Evolutionary conservation across 2,329 filamentous ascomycete species (phyloP).

Genomic region (Ophiognomonia clavigignenti-juglandacearum): DNA sequence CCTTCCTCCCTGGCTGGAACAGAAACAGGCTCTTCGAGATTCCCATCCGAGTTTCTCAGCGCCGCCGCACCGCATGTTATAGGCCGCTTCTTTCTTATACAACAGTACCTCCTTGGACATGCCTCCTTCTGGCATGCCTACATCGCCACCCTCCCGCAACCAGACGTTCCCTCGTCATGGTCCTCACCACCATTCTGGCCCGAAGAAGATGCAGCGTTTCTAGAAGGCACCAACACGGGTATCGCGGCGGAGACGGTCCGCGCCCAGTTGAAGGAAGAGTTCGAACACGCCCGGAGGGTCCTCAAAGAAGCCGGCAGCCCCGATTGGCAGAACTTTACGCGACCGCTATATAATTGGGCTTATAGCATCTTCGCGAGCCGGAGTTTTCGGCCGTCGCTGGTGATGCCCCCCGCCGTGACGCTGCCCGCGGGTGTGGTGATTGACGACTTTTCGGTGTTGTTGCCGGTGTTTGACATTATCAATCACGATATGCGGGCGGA

Average conservation of each 20-base stretch:
- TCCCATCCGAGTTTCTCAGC: slow-evolving; percentile 47
- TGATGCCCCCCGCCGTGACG: slow-evolving; percentile 36
- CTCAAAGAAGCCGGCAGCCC: slow-evolving; percentile 27
- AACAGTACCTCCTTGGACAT: slow-evolving; percentile 55
- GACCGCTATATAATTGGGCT: slow-evolving; percentile 58
- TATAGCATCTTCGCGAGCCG: slow-evolving; percentile 61
- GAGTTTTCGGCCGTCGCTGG: slow-evolving; percentile 58
- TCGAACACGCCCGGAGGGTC: slow-evolving; percentile 34
- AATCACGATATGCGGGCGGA: slow-evolving; percentile 63
- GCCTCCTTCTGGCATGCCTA: slow-evolving; percentile 66
- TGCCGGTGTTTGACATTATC: slow-evolving; percentile 67
- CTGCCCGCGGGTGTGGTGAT: slow-evolving; percentile 32
- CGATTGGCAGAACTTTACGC: slow-evolving; percentile 33
- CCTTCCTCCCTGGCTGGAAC: slow-evolving; percentile 17
- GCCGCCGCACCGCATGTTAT: slow-evolving; percentile 55
- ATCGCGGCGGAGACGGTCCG: slow-evolving; percentile 46
- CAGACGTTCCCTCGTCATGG: slow-evolving; percentile 45
- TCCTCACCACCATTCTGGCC: slow-evolving; percentile 61
- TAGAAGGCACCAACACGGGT: slow-evolving; percentile 50
- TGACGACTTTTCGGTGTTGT: slow-evolving; percentile 62
- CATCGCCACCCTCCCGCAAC: slow-evolving; percentile 59
- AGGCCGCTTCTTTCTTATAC: slow-evolving; percentile 63
- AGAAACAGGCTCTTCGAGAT: slow-evolving; percentile 21
- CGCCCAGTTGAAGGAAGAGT: slow-evolving; percentile 40
- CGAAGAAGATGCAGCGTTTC: slow-evolving; percentile 51